Percentiles rank a stretch among this genome's conserved stretches.
Conservation (phyloP, 2,329 filamentous ascomycete genomes). For the Whalleya microplaca region DNA sequence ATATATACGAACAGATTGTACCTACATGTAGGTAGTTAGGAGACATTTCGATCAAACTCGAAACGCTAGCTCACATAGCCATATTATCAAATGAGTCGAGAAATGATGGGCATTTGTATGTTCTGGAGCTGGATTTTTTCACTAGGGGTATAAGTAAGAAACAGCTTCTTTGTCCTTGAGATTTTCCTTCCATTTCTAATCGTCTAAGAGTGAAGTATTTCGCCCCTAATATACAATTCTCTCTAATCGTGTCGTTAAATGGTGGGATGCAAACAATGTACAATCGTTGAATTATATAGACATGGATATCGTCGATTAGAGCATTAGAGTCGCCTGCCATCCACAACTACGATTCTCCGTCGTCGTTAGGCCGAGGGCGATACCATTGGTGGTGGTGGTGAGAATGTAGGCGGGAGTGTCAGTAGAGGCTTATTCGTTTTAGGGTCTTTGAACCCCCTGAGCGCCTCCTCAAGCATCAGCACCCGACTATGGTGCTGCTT, state of each 20-base stretch:
- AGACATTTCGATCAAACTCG: too few species aligned
- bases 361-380: constrained; percentile 18
- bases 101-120: neutral
- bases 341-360: neutral
- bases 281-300: neutral
- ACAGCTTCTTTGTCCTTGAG: neutral
- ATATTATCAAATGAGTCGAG: too few species aligned
- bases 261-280: neutral
- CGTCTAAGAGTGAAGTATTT: neutral
- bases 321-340: neutral
- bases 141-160: neutral
- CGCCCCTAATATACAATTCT: neutral
- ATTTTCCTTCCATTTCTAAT: neutral
- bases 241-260: neutral
- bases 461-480: constrained; percentile 56
- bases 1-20: too few species aligned
- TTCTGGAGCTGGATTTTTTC: neutral
- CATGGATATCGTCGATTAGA: neutral
- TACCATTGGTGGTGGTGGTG: constrained; percentile 34
- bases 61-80: too few species aligned
- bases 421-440: constrained; percentile 61
- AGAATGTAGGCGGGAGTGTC: too few species aligned
- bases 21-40: too few species aligned
- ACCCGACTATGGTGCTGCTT: constrained; percentile 51
- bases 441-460: constrained; percentile 56